Evolutionary conservation across 768 basidiomycete species (phyloP), one percentile per base, ranked within the genome.

Genomic region (Cystobasidiopsis lactophilus): DNA sequence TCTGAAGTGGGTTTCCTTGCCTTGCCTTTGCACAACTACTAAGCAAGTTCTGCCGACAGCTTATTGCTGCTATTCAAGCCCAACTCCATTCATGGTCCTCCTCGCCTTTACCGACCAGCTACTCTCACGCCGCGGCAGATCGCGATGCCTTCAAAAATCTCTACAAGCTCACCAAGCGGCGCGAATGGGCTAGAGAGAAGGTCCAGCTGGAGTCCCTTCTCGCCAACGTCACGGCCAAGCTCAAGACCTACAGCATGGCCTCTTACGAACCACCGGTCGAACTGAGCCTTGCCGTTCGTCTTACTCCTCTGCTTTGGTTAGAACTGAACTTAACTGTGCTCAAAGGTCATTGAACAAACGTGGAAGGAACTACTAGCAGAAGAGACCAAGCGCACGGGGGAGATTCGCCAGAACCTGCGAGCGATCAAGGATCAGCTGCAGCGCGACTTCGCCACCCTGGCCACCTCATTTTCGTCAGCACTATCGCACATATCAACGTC

Each of bases 221-320:
- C 58, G 79, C 82, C 2, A 91, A 93, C 62, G 79, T 98, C 27
- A 84, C 88, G 66, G 91, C 85, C 0, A 95, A 96, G 67, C 69
- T 96, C 52, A 75, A 74, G 66, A 96, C 89, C 23, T 96, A 96
- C 69, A 77, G 79, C 10, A 64, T 98, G 59, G 72, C 77, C 54
- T 77, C 83, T 61, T 96, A 89, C 66, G 72, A 79, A 23, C 88
- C 93, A 13, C 76, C 78, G 69, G 77, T 23, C 71, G 79, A 29
- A 68, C 72, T 33, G 77, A 77, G 29, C 23, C 23, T 37, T 23
- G n/a, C 11, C 5, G 16, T 23, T 43, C 40, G 45, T 40, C 33
- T 29, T n/a, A n/a, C 2, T 24, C 29, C 4, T 26, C 4, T 43
- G 13, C n/a, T n/a, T n/a, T n/a, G n/a, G n/a, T n/a, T n/a, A n/a